Percentiles rank a stretch among this genome's conserved stretches.
Conservation (phyloP, 1,284 basidiomycete genomes). For the Marasmius oreades region DNA sequence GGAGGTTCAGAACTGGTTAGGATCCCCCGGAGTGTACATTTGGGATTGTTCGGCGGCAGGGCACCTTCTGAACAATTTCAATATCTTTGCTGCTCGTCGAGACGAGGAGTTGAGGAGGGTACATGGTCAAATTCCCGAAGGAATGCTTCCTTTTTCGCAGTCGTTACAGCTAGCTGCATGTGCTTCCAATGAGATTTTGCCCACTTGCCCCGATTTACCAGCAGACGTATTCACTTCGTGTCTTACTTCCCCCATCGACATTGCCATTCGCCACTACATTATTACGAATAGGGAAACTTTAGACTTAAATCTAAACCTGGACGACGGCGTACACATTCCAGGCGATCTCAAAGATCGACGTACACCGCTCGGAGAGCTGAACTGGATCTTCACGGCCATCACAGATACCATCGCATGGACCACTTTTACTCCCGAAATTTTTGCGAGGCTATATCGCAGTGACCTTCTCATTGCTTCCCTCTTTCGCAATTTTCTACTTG, state of each 20-base stretch:
- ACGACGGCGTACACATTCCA: conserved; percentile 95
- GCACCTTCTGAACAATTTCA: conserved; percentile 90
- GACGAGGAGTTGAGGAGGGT: conserved; percentile 73
- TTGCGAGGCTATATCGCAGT: conserved; percentile 92
- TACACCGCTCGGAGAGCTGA: conserved; percentile 94
- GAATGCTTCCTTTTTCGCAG: conserved; percentile 75
- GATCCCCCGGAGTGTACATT: conserved; percentile 94
- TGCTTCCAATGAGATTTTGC: conserved; percentile 86
- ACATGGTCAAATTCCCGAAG: conserved; percentile 60
- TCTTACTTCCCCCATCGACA: conserved; percentile 97
- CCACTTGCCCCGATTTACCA: conserved; percentile 94
- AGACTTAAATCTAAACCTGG: conserved; percentile 66
- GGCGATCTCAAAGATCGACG: conserved; percentile 95
- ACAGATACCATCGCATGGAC: conserved; percentile 99
- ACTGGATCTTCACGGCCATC: conserved; percentile 99
- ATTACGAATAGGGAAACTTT: conserved; percentile 64
- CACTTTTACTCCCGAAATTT: conserved; percentile 89
- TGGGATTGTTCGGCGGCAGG: conserved; percentile 99
- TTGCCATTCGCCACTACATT: conserved; percentile 92
- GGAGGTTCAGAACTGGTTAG: conserved; percentile 90
- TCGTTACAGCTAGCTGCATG: conserved; percentile 97
- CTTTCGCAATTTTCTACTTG: conserved; percentile 95
- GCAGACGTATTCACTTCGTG: conserved; percentile 98
- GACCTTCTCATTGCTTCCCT: conserved; percentile 95
- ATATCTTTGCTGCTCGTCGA: conserved; percentile 80